These are phyloP conservation scores for Neoconidiobolus thromboides DNA, from an alignment of 371 early-diverging fungal species.

Conservation along the genomic window DNA sequence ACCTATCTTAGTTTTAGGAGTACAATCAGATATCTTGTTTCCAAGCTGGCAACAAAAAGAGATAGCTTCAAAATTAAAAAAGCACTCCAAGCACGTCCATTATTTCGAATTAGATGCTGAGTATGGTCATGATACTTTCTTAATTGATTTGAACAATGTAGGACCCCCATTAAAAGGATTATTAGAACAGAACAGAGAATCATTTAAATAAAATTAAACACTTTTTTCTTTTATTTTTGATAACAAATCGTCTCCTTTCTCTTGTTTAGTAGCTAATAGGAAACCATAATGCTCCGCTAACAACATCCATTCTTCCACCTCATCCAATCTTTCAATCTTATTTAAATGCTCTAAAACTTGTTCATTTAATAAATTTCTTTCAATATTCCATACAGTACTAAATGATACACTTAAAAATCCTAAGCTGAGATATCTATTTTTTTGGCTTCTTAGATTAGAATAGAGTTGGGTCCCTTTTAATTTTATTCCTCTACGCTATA, in stretches of 20 bases:
- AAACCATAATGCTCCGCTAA: neutral
- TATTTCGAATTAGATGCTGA: constrained; percentile 92
- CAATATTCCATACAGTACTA: neutral
- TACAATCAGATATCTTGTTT: constrained; percentile 86
- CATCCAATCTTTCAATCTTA: neutral
- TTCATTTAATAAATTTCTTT: neutral
- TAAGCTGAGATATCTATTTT: neutral
- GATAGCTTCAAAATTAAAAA: constrained; percentile 65
- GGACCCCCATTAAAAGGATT: constrained; percentile 91
- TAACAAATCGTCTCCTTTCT: neutral
- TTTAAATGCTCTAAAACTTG: neutral
- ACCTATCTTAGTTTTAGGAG: constrained; percentile 78
- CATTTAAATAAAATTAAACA: neutral
- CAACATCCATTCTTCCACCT: neutral
- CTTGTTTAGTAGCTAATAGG: neutral
- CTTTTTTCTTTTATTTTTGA: neutral
- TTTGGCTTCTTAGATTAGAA: neutral
- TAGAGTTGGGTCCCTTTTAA: neutral
- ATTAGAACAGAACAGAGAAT: constrained; percentile 33
- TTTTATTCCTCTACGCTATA: neutral
- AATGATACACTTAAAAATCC: neutral
- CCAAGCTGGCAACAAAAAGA: constrained; percentile 91
- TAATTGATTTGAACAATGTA: constrained; percentile 72
- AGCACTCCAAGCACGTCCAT: constrained; percentile 60
- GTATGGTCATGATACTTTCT: constrained; percentile 93